Conservation (phyloP, 2,329 filamentous ascomycete genomes). For the Emergomyces pasteurianus region DNA sequence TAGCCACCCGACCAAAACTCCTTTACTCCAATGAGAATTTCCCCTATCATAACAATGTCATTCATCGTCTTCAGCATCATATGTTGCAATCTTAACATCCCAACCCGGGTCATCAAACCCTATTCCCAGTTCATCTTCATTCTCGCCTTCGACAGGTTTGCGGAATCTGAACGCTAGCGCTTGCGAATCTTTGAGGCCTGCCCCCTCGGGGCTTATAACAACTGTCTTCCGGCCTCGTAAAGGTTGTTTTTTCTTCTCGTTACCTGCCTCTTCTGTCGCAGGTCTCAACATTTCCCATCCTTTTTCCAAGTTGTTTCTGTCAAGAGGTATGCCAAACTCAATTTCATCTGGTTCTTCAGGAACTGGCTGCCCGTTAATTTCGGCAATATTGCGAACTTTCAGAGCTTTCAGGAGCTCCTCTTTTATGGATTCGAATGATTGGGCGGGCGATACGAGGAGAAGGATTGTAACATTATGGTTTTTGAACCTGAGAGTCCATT, state of each 20-base stretch:
- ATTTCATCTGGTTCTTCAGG: slow-evolving; percentile 32
- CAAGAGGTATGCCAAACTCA: slow-evolving; percentile 36
- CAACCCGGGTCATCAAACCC: slow-evolving; percentile 15
- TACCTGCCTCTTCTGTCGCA: slow-evolving; percentile 17
- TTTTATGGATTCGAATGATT: slow-evolving; percentile 46
- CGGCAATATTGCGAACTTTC: slow-evolving; percentile 28
- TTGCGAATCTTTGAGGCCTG: slow-evolving; percentile 29
- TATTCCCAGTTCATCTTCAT: slow-evolving; percentile 20
- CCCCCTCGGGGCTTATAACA: slow-evolving; percentile 21
- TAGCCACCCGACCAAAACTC: background rate
- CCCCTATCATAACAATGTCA: background rate
- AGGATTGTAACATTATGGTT: slow-evolving; percentile 59
- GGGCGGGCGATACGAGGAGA: slow-evolving; percentile 50
- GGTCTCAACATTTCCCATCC: slow-evolving; percentile 37
- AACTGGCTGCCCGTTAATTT: slow-evolving; percentile 27
- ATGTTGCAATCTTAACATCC: slow-evolving; percentile 12
- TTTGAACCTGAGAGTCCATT: slow-evolving; percentile 59
- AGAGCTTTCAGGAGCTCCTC: slow-evolving; percentile 48
- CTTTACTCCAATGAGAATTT: background rate
- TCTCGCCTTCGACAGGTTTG: slow-evolving; percentile 23
- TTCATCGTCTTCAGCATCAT: slow-evolving; percentile 11
- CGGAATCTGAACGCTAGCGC: slow-evolving; percentile 29
- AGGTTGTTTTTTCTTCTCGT: slow-evolving; percentile 16
- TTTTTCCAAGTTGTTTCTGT: slow-evolving; percentile 37
- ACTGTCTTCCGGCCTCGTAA: slow-evolving; percentile 20